phyloP scores from a whole-genome alignment of 208 protist genomes.

The Strigomonas oncopelti region DNA sequence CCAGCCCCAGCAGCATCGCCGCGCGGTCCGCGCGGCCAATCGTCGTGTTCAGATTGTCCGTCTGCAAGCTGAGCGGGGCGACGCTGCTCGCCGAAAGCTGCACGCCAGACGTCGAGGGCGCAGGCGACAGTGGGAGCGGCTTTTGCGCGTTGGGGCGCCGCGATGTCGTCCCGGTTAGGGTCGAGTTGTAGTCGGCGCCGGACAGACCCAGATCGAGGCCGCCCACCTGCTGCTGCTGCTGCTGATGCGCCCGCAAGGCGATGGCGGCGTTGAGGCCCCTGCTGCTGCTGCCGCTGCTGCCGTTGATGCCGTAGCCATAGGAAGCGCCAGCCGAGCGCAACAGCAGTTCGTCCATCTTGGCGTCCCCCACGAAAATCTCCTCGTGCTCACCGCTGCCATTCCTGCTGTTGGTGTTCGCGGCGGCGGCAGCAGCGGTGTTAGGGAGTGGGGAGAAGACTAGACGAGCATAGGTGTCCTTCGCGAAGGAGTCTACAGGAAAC shows the following conservation, averaged over 20 bases:
- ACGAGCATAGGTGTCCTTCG: neutral
- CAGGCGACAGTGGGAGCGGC: neutral
- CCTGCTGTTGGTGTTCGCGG: too few species aligned
- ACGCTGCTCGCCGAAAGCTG: neutral
- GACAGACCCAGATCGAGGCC: constrained; percentile 16
- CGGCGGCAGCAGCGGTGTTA: too few species aligned
- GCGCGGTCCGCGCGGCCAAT: constrained; percentile 40
- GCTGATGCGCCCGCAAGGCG: too few species aligned
- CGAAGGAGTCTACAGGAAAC: neutral
- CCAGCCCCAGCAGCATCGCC: constrained; percentile 30
- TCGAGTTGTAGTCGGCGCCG: constrained; percentile 23
- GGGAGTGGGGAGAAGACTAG: neutral
- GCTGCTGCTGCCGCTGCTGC: too few species aligned
- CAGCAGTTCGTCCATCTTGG: neutral
- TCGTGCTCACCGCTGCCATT: neutral
- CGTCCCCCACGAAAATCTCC: neutral
- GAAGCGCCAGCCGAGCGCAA: neutral
- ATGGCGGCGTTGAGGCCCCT: neutral
- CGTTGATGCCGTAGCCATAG: too few species aligned
- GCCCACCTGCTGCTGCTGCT: neutral
- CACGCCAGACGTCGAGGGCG: neutral
- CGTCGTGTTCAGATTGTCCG: constrained; percentile 39
- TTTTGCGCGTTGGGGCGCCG: neutral
- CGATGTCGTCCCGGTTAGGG: constrained; percentile 17
- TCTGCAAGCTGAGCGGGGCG: neutral